A percentile compares a stretch with the other conserved stretches of the same genome.
These are phyloP conservation scores for Leucoagaricus sp. DNA, from an alignment of 1,284 basidiomycete genomes.

Conservation along the genomic window DNA sequence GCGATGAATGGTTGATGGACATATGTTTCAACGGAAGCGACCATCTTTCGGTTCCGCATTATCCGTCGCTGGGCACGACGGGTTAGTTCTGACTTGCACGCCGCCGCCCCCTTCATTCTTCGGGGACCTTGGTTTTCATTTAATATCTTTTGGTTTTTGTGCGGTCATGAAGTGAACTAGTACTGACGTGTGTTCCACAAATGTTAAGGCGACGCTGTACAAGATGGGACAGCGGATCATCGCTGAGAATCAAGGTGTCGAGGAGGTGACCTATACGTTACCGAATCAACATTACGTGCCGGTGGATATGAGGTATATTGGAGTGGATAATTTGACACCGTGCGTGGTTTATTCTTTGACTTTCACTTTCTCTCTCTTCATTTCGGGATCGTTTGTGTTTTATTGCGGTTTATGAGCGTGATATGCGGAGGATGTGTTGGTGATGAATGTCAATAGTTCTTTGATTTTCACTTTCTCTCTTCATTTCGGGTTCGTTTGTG, in stretches of 20 bases:
- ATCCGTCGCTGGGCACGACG: too few relatives aligned
- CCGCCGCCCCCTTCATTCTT: too few relatives aligned
- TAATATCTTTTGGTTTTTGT: neutral
- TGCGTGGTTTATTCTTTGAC: slow-evolving; percentile 24
- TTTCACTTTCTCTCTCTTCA: neutral
- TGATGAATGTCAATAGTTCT: too few relatives aligned
- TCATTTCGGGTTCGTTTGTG: neutral
- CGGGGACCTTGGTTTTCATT: too few relatives aligned
- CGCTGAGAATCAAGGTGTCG: slow-evolving; percentile 61
- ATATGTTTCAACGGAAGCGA: too few relatives aligned
- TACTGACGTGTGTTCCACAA: neutral
- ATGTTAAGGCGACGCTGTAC: slow-evolving; percentile 79
- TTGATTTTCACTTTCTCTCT: neutral
- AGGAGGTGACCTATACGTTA: slow-evolving; percentile 71
- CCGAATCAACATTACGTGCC: slow-evolving; percentile 96
- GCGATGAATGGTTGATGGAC: too few relatives aligned
- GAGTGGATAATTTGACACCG: slow-evolving; percentile 45
- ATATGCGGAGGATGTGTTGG: too few relatives aligned
- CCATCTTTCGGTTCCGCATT: too few relatives aligned
- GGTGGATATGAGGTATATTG: slow-evolving; percentile 69
- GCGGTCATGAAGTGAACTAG: neutral
- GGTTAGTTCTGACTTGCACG: too few relatives aligned
- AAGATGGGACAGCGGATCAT: slow-evolving; percentile 84
- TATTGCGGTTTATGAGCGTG: neutral
- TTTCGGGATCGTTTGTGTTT: neutral